These are phyloP conservation scores for Allium sativum DNA, from an alignment of 106 monocot species.

Conservation along the genomic window DNA sequence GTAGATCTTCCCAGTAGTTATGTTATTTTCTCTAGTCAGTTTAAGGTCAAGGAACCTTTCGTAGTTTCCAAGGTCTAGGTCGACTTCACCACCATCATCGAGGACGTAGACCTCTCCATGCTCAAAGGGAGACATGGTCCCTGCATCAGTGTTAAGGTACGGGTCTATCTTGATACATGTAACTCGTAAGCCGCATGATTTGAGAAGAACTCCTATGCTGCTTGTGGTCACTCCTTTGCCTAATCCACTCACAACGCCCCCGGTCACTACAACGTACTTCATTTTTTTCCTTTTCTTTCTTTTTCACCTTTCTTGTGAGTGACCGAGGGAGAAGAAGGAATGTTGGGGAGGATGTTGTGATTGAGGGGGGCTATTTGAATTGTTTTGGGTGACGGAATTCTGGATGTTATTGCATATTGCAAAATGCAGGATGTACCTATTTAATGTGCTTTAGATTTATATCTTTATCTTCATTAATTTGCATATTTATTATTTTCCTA, in stretches of 20 bases:
- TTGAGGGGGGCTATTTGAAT: no score
- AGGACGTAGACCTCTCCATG: conserved; percentile 59
- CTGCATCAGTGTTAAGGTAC: conserved; percentile 56
- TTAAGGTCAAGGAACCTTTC: conserved; percentile 49
- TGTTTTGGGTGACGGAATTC: no score
- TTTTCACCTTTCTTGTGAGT: no score
- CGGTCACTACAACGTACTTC: conserved; percentile 73
- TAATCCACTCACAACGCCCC: conserved; percentile 64
- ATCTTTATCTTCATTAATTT: no score
- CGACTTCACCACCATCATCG: conserved; percentile 66
- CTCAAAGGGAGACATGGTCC: conserved; percentile 55
- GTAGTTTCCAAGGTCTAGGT: conserved; percentile 63
- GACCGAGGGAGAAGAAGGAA: no score
- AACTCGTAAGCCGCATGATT: conserved; percentile 58
- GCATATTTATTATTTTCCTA: no score
- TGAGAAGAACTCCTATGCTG: conserved; percentile 64
- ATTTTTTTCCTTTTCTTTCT: no score
- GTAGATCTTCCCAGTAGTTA: conserved; percentile 58
- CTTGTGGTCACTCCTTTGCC: conserved; percentile 78
- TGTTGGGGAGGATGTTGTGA: no score
- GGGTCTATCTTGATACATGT: conserved; percentile 79
- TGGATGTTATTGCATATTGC: no score
- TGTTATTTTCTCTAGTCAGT: conserved; percentile 54
- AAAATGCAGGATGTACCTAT: no score
- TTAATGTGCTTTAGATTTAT: no score